Evolutionary conservation across 2,329 filamentous ascomycete species (phyloP), one percentile per base, ranked within the genome.

Genomic region (Colletotrichum musicola): DNA sequence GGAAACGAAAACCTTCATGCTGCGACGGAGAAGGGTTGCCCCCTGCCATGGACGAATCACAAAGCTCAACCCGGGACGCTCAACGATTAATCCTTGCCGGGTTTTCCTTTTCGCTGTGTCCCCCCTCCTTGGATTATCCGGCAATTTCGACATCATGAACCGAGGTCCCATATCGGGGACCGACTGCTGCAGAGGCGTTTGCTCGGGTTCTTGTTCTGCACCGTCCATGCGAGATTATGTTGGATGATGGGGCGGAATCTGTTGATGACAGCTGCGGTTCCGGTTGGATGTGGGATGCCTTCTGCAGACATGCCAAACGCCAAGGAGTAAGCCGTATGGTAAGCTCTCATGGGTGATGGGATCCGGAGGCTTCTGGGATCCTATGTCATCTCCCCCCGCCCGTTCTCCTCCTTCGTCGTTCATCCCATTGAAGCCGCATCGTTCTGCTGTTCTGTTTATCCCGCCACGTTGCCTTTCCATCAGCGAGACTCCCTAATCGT

Each of bases 1-100:
- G 59, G 59, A 62, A 62, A 54, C 30, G 38, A 20, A 62, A 62
- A 62, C 59, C 38, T 46, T 54, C 49, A 18, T 38, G 49, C 35
- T 38, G 47, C 49, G 16, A 53, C 50, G 25, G 47, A 42, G 49
- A 38, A 62, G 44, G 57, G 57, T 22, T 35, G 38, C 22, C 27
- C 59, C 59, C 38, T 62, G 59, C 47, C 49, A 4, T 27, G 16
- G 13, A 27, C 59, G 22, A 62, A 62, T 62, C 59, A 62, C 13
- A 14, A 22, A 59, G 56, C 56, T 18, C 27, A 6, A 59, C n/a
- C 56, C 1, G 5, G 7, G 42, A 47, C 10, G 13, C 18, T 35
- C 27, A 10, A 35, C 20, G n/a, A n/a, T 25, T n/a, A 38, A 46
- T 42, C 38, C 49, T 46, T 54, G 47, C 16, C 47, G 20, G 59